Evolutionary conservation across 2,329 filamentous ascomycete species (phyloP), one percentile per base, ranked within the genome.

Genomic region (Kalmusia sp.): DNA sequence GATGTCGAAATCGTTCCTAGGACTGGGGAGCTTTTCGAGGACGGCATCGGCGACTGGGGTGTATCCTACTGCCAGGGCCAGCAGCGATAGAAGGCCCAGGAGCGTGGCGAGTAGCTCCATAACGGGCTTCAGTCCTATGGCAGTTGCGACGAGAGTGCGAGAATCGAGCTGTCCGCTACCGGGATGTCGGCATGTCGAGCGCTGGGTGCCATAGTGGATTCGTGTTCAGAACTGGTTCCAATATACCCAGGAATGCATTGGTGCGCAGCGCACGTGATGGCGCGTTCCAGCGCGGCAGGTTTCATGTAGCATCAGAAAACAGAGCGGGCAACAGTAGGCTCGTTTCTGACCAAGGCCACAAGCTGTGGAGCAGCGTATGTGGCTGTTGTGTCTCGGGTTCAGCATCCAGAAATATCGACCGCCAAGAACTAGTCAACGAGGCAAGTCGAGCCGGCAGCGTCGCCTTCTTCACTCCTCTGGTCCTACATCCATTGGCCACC

Each of bases 1-100:
- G 63, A 96, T 92, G 73, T 97, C 86, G 71, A 98, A 96, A 75
- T 93, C 91, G 51, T 73, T 63, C 57, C 86, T 87, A 1, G 87
- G 87, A 19, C 83, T 83, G 4, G 92, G 90, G 11, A 99, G 82
- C 49, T 78, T 80, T 58, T 81, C 83, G 50, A 99, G 82, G 14
- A 89, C 87, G 38, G 86, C 83, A 76, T 97, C 90, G 51, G 91
- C 91, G 55, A 98, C 80, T 44, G 79, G 66, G 25, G 79, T 77
- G 73, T 88, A 88, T 51, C 83, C 82, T 43, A 67, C 40, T 22
- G 67, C 67, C 35, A 71, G 46, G 55, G 57, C 72, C 57, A 67
- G 28, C 17, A 68, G 33, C 11, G 59, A 52, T 47, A 59, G 22
- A 37, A 73, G 61, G 53, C 62, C 60, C 37, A 69, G 47, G 28